Conservation (phyloP, 2,329 filamentous ascomycete species). For the Alternaria postmessia region DNA sequence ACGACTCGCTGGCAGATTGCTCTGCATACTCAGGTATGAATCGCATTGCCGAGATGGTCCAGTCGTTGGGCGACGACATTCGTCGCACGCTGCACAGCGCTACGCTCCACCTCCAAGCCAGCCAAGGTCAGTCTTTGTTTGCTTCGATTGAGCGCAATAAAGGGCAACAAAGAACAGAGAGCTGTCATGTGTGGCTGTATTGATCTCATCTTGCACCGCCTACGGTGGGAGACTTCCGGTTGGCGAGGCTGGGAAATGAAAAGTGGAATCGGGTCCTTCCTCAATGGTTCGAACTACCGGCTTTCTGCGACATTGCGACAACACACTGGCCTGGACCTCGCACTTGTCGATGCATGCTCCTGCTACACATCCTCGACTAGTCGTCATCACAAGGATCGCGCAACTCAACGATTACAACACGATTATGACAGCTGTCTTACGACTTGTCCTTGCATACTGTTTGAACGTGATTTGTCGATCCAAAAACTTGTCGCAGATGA, state of each 20-base stretch:
- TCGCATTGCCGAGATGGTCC: conserved; percentile 1
- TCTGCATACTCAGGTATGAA: conserved; percentile 5
- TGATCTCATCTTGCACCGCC: conserved; percentile 33
- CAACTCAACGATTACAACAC: neutral
- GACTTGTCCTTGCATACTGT: neutral
- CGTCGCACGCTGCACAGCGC: conserved; percentile 13
- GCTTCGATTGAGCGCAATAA: conserved; percentile 13
- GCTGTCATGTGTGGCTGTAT: conserved; percentile 31
- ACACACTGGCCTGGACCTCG: conserved; percentile 21
- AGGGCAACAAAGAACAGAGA: conserved; percentile 19
- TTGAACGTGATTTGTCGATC: neutral
- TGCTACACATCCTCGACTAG: conserved; percentile 12
- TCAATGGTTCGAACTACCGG: conserved; percentile 28
- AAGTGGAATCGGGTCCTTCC: conserved; percentile 29
- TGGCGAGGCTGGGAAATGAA: conserved; percentile 40
- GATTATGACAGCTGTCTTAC: conserved; percentile 8
- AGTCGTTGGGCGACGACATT: conserved; percentile 20
- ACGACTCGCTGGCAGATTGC: conserved; percentile 5
- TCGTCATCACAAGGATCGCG: conserved; percentile 6
- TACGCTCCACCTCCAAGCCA: conserved; percentile 20
- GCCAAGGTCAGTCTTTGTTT: conserved; percentile 14
- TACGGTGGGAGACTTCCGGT: conserved; percentile 25
- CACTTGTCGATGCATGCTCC: conserved; percentile 25
- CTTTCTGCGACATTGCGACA: conserved; percentile 24
- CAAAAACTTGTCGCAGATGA: neutral